Evolutionary conservation across 192 early-diverging fungal species (phyloP).

Genomic region (Podila verticillata): DNA sequence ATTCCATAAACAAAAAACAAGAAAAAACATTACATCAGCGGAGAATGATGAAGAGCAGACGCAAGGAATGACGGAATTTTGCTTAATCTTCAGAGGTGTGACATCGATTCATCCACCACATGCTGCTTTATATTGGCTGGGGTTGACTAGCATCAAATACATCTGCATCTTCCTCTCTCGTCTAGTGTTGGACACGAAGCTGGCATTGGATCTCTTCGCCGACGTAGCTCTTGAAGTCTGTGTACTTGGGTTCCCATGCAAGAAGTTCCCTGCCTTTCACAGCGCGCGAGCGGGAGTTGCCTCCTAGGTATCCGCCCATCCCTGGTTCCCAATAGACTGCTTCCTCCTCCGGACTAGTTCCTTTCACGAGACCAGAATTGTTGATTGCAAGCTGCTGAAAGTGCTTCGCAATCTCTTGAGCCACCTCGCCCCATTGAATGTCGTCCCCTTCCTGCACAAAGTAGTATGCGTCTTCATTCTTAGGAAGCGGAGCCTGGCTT

Average conservation of each 20-base stretch:
- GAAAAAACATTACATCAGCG: no score
- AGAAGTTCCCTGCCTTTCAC: slow-evolving; percentile 27
- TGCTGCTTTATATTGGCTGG: no score
- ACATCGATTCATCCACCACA: no score
- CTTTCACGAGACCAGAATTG: slow-evolving; percentile 8
- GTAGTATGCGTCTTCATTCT: slow-evolving; percentile 46
- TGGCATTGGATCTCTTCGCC: slow-evolving; percentile 21
- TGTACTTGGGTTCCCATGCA: slow-evolving; percentile 33
- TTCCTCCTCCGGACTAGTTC: slow-evolving; percentile 14
- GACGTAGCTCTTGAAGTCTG: slow-evolving; percentile 28
- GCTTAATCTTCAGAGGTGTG: no score
- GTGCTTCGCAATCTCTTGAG: slow-evolving; percentile 26
- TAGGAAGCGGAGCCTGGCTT: slow-evolving; percentile 6
- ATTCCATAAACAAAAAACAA: no score
- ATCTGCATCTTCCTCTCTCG: no score
- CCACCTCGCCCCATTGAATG: slow-evolving; percentile 23
- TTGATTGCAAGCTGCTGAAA: slow-evolving; percentile 17
- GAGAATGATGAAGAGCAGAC: no score
- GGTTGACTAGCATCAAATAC: no score
- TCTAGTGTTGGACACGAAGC: neutral
- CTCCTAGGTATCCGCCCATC: slow-evolving; percentile 2
- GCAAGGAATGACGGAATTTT: no score
- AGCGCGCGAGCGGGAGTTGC: slow-evolving; percentile 29
- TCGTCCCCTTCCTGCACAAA: slow-evolving; percentile 28
- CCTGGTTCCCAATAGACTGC: slow-evolving; percentile 3